Percentiles rank a stretch among this genome's conserved stretches.
Evolutionary conservation across 2,329 filamentous ascomycete species (phyloP).

Genomic region (Escovopsis sp.): DNA sequence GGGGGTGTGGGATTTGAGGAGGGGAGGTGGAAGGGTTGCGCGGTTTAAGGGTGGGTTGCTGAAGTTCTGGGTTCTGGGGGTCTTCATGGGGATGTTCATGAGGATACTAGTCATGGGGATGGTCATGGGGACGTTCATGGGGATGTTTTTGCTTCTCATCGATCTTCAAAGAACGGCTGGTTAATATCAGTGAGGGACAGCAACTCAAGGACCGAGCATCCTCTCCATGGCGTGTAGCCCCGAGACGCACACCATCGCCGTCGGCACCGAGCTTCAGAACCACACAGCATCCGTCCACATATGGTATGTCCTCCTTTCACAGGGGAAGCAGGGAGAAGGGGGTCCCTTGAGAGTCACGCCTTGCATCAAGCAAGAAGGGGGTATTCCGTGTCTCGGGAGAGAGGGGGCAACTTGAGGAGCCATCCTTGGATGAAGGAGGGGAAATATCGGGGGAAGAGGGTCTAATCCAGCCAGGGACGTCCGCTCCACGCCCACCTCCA

Average conservation of each 20-base stretch:
- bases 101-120: no score
- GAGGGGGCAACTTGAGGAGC: no score
- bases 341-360: no score
- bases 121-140: no score
- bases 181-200: conserved; percentile 13
- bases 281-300: conserved; percentile 44
- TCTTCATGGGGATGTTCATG: no score
- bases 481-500: conserved; percentile 29
- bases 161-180: not conserved
- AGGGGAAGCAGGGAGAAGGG: no score
- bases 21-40: conserved; percentile 25
- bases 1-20: conserved; percentile 49
- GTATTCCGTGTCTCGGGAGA: no score
- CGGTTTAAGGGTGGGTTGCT: conserved; percentile 31
- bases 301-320: conserved; percentile 27
- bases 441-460: not conserved
- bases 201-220: conserved; percentile 32
- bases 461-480: conserved; percentile 33
- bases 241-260: conserved; percentile 44
- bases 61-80: no score
- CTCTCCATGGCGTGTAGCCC: conserved; percentile 49
- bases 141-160: no score
- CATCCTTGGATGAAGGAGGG: no score
- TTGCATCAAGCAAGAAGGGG: not conserved
- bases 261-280: conserved; percentile 57